Conservation (phyloP, 768 basidiomycete species). For the Mycena pura region DNA sequence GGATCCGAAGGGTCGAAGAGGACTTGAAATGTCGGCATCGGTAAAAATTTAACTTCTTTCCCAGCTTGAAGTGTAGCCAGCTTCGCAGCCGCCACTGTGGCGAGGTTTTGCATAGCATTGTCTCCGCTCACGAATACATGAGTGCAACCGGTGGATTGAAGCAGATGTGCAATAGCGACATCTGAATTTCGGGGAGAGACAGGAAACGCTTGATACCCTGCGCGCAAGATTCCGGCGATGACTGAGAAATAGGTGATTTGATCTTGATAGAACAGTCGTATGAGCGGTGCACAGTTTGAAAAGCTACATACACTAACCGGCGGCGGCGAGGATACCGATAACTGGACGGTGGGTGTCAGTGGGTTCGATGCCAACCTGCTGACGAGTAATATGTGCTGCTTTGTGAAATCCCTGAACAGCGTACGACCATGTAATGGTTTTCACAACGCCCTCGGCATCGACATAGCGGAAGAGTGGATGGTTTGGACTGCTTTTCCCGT, state of each 20-base stretch:
- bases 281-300: too few relatives aligned
- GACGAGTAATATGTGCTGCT: background rate
- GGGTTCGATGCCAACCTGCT: background rate
- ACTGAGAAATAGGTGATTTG: conserved; percentile 37
- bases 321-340: background rate
- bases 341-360: background rate
- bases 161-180: conserved; percentile 42
- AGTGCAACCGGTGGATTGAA: conserved; percentile 28
- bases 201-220: conserved; percentile 31
- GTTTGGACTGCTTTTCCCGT: background rate
- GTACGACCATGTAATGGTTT: background rate
- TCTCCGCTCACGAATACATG: conserved; percentile 35
- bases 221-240: conserved; percentile 32
- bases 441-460: background rate
- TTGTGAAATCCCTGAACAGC: background rate
- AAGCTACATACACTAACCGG: too few relatives aligned
- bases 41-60: conserved; percentile 2
- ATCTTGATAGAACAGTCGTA: too few relatives aligned
- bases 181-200: conserved; percentile 34
- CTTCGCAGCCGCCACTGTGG: background rate
- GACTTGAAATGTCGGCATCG: conserved; percentile 18
- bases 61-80: background rate
- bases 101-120: conserved; percentile 26
- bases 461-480: conserved; percentile 4
- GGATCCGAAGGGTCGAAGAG: conserved; percentile 7